Evolutionary conservation across 805 yeast species (phyloP).

Genomic region (Metschnikowia lochheadii): DNA sequence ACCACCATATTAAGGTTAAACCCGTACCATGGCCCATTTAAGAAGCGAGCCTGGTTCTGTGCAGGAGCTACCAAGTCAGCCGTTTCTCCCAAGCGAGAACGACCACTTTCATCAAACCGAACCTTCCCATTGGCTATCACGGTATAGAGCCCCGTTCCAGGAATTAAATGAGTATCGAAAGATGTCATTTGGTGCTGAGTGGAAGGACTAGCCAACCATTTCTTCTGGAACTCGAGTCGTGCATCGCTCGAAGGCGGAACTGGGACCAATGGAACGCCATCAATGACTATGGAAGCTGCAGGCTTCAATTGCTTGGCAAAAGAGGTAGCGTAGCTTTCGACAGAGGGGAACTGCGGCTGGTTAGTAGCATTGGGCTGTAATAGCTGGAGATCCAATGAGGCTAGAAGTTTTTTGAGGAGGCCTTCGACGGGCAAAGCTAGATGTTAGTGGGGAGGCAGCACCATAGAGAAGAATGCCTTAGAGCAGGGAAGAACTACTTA

Average conservation of each 20-base stretch:
- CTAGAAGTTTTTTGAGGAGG: slow-evolving; percentile 32
- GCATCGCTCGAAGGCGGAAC: slow-evolving; percentile 24
- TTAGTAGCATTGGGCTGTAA: slow-evolving; percentile 15
- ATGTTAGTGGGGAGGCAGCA: slow-evolving; percentile 6
- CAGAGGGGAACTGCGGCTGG: slow-evolving; percentile 23
- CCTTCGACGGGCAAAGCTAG: slow-evolving; percentile 39
- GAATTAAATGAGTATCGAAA: slow-evolving; percentile 62
- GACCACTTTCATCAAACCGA: slow-evolving; percentile 73
- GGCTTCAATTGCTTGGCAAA: slow-evolving; percentile 50
- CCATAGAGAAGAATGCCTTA: not conserved
- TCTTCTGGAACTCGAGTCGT: slow-evolving; percentile 49
- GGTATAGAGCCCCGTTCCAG: slow-evolving; percentile 55
- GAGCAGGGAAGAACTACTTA: slow-evolving; percentile 13
- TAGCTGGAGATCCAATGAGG: slow-evolving; percentile 35
- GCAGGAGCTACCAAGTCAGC: slow-evolving; percentile 43
- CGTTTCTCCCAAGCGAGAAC: slow-evolving; percentile 59
- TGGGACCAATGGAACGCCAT: slow-evolving; percentile 51
- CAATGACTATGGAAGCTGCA: slow-evolving; percentile 50
- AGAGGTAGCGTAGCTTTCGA: slow-evolving; percentile 41
- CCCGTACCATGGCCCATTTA: slow-evolving; percentile 73
- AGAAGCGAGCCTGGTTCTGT: slow-evolving; percentile 31
- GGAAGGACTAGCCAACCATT: slow-evolving; percentile 53
- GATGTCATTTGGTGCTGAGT: slow-evolving; percentile 63
- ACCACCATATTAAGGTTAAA: slow-evolving; percentile 55
- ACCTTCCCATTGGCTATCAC: slow-evolving; percentile 57